phyloP scores from a whole-genome alignment of 1,139 yeast genomes.

The Schizosaccharomyces versatilis region DNA sequence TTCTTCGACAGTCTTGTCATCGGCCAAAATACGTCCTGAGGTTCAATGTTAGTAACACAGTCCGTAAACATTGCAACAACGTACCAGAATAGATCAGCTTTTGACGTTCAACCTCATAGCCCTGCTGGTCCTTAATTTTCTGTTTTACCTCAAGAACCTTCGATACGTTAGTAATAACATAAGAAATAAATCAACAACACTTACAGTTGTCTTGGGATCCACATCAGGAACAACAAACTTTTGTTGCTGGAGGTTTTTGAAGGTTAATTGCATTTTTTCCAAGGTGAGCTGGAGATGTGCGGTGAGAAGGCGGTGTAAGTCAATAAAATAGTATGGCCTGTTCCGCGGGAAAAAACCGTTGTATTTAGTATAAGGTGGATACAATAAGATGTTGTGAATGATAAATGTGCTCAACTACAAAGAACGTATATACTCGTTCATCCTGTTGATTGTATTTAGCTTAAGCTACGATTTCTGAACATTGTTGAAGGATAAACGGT shows the following conservation, averaged over 20 bases:
- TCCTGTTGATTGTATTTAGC: too few relatives aligned
- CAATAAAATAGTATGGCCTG: too few relatives aligned
- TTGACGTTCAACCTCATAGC: conserved; percentile 51
- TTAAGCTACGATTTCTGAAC: too few relatives aligned
- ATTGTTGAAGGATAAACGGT: too few relatives aligned
- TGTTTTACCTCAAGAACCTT: conserved; percentile 50
- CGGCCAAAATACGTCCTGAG: conserved; percentile 54
- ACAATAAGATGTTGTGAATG: too few relatives aligned
- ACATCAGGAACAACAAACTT: conserved; percentile 52
- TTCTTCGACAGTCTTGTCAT: conserved; percentile 49
- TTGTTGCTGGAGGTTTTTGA: conserved; percentile 85
- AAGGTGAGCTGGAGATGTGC: too few relatives aligned
- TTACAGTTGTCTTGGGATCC: conserved; percentile 44
- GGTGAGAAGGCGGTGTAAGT: too few relatives aligned
- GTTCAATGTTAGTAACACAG: conserved; percentile 2
- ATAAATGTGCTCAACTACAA: too few relatives aligned
- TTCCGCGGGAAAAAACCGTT: too few relatives aligned
- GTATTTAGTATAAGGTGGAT: too few relatives aligned
- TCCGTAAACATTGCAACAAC: conserved; percentile 10
- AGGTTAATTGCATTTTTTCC: conserved; percentile 44
- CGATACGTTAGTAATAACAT: conserved; percentile 1
- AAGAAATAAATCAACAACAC: conserved; percentile 14
- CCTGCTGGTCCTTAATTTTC: conserved; percentile 44
- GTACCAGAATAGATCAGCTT: conserved; percentile 74
- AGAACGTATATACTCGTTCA: too few relatives aligned